A percentile compares a stretch with the other conserved stretches of the same genome.
These are phyloP conservation scores for Metschnikowia borealis DNA, from an alignment of 805 yeast species.

Conservation along the genomic window DNA sequence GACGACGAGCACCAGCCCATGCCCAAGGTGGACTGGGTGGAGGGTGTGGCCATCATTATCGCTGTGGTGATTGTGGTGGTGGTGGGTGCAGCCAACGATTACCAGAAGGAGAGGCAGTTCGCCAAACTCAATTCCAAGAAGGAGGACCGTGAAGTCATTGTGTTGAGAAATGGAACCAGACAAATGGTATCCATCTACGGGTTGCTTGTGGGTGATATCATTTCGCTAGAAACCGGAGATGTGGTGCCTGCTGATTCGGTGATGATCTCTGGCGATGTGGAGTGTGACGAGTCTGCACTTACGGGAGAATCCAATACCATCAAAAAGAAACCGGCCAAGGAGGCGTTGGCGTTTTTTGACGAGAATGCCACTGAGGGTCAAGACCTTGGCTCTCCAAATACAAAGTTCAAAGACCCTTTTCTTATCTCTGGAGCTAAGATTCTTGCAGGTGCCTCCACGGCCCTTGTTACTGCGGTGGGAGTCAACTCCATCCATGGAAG, in stretches of 20 bases:
- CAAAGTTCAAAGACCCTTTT: constrained; percentile 65
- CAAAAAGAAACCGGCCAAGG: constrained; percentile 55
- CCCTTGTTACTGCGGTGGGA: constrained; percentile 89
- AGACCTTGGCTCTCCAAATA: constrained; percentile 39
- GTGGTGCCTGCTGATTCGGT: constrained; percentile 87
- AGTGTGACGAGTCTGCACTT: constrained; percentile 86
- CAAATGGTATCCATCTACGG: constrained; percentile 66
- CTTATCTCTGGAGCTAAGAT: constrained; percentile 89
- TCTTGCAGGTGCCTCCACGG: constrained; percentile 80
- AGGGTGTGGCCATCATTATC: constrained; percentile 93
- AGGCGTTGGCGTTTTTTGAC: constrained; percentile 33
- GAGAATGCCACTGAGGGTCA: constrained; percentile 24
- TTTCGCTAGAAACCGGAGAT: constrained; percentile 88
- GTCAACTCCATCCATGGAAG: constrained; percentile 85
- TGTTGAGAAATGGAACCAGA: constrained; percentile 69
- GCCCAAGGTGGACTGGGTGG: constrained; percentile 96
- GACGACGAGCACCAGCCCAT: constrained; percentile 73
- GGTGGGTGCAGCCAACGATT: constrained; percentile 95
- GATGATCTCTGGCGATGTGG: constrained; percentile 67
- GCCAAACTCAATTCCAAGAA: constrained; percentile 83
- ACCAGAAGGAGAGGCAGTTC: constrained; percentile 93
- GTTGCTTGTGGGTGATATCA: constrained; percentile 80
- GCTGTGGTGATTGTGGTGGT: constrained; percentile 88
- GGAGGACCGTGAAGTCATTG: constrained; percentile 76
- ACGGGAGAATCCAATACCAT: constrained; percentile 93